Conservation (phyloP, 148 eudicot genomes). For the Pharnaceum exiguum region DNA sequence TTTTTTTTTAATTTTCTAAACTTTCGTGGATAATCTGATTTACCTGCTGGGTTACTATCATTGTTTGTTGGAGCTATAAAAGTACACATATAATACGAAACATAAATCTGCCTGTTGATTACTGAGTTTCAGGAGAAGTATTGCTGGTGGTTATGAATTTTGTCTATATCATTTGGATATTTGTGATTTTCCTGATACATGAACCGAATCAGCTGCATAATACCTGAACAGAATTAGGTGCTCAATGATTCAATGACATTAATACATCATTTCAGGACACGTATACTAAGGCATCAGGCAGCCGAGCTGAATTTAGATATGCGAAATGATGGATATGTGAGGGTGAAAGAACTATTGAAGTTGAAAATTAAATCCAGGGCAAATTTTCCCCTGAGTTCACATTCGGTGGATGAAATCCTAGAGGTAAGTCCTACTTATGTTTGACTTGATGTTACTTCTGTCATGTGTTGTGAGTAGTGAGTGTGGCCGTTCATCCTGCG, state of each 20-base stretch:
- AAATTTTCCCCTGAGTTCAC: conserved; percentile 60
- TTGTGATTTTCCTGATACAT: too few species aligned
- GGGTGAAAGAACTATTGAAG: conserved; percentile 65
- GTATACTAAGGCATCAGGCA: conserved; percentile 84
- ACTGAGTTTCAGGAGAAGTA: too few species aligned
- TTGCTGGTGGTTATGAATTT: too few species aligned
- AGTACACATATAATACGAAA: too few species aligned
- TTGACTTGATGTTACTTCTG: neutral
- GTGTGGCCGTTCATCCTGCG: neutral
- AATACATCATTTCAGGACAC: conserved; percentile 44
- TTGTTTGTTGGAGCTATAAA: too few species aligned
- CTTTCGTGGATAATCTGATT: neutral
- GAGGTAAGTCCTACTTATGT: conserved; percentile 53
- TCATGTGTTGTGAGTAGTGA: neutral
- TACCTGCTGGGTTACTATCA: neutral
- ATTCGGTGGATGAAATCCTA: conserved; percentile 76
- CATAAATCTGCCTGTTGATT: too few species aligned
- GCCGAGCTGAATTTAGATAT: conserved; percentile 69
- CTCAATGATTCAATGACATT: neutral
- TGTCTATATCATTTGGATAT: too few species aligned
- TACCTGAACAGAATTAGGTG: too few species aligned
- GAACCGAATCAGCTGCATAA: too few species aligned
- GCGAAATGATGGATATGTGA: conserved; percentile 86
- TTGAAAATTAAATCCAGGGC: conserved; percentile 64
- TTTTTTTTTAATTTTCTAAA: neutral